Percentiles rank a stretch among this genome's conserved stretches.
These are phyloP conservation scores for Eutrema japonicum DNA, from an alignment of 345 rosid species.

Conservation along the genomic window DNA sequence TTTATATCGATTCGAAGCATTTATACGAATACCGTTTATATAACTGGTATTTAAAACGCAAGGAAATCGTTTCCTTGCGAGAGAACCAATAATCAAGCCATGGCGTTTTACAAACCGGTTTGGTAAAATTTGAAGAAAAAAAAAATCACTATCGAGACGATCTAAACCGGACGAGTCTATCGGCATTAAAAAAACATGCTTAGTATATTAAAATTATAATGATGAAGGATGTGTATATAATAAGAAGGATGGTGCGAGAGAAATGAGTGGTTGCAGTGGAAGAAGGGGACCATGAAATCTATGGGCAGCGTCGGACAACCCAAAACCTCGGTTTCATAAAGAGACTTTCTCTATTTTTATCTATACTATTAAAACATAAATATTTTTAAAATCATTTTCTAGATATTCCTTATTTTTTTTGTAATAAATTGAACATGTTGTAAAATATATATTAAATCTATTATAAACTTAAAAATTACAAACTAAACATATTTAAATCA, in stretches of 20 bases:
- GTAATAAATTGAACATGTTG: too few species aligned
- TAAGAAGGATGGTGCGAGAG: conserved; percentile 45
- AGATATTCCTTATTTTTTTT: too few species aligned
- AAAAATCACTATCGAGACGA: background rate
- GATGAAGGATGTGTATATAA: conserved; percentile 35
- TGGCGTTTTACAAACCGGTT: conserved; percentile 2
- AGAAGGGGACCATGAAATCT: conserved; percentile 50
- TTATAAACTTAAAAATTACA: background rate
- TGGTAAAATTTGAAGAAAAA: background rate
- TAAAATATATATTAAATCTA: too few species aligned
- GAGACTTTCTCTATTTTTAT: conserved; percentile 36
- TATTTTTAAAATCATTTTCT: too few species aligned
- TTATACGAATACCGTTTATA: background rate
- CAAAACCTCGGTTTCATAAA: conserved; percentile 45
- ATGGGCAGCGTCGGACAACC: conserved; percentile 44
- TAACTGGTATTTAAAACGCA: background rate
- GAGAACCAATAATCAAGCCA: background rate
- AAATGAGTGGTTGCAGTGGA: conserved; percentile 46
- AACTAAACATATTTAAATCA: too few species aligned
- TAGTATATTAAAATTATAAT: background rate
- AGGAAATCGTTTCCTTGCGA: background rate
- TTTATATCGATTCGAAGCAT: background rate
- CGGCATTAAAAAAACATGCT: conserved; percentile 19
- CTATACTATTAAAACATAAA: too few species aligned
- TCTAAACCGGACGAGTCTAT: conserved; percentile 6